A percentile compares a stretch with the other conserved stretches of the same genome.
These are phyloP conservation scores for Metarhizium brunneum DNA, from an alignment of 2,329 filamentous ascomycete species.

Conservation along the genomic window DNA sequence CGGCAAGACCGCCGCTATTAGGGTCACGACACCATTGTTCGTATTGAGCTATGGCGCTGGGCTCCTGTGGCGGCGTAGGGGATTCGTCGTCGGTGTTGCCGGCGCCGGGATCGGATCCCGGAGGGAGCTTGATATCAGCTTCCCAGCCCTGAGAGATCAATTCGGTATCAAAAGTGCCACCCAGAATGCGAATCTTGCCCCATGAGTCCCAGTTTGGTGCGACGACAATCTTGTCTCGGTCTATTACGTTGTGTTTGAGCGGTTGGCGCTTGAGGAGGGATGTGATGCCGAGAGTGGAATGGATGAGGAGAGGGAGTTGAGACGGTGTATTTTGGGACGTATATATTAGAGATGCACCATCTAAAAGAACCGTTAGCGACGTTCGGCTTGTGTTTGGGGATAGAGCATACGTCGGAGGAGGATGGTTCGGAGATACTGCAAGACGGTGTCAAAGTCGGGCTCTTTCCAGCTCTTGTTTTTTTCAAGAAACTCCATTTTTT, in stretches of 20 bases:
- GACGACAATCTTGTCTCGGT: slow-evolving; percentile 87
- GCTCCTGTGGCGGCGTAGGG: not conserved
- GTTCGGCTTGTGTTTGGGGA: not conserved
- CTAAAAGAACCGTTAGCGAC: slow-evolving; percentile 32
- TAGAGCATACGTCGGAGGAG: slow-evolving; percentile 66
- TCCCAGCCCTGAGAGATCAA: slow-evolving; percentile 77
- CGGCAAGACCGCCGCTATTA: slow-evolving; percentile 45
- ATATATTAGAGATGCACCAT: slow-evolving; percentile 79
- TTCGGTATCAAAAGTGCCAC: slow-evolving; percentile 89
- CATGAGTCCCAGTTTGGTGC: slow-evolving; percentile 98
- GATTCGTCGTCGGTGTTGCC: slow-evolving; percentile 13
- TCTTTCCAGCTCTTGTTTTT: slow-evolving; percentile 90
- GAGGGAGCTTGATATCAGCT: slow-evolving; percentile 60
- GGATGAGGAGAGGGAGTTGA: slow-evolving; percentile 69
- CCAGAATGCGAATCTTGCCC: slow-evolving; percentile 89
- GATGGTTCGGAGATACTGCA: slow-evolving; percentile 86
- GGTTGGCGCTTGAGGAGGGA: slow-evolving; percentile 71
- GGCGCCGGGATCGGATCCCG: slow-evolving; percentile 14
- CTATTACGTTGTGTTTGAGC: slow-evolving; percentile 84
- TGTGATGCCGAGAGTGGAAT: slow-evolving; percentile 78
- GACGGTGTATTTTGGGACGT: slow-evolving; percentile 69
- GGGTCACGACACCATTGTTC: slow-evolving; percentile 74
- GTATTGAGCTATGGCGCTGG: slow-evolving; percentile 59
- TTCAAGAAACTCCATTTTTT: slow-evolving; percentile 85
- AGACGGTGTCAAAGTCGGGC: slow-evolving; percentile 89